Evolutionary conservation across 352 stramenopile species (phyloP).

Genomic region (Thalassiosira exigua): DNA sequence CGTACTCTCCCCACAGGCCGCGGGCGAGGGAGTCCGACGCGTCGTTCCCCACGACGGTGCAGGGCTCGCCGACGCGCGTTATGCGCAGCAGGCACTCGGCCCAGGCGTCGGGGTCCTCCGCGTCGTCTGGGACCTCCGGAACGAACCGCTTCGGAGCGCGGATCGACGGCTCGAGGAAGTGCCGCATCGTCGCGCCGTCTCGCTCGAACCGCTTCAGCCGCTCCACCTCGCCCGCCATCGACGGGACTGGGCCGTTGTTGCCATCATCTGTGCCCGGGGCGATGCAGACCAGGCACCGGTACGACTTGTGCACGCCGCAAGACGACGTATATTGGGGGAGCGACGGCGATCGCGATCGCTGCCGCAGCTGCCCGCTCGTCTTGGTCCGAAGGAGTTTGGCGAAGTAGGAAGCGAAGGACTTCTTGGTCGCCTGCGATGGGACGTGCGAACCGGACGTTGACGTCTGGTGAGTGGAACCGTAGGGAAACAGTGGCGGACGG

Average conservation of each 20-base stretch:
- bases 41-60: slow-evolving; percentile 50
- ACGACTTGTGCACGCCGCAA: slow-evolving; percentile 69
- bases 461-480: no score
- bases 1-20: slow-evolving; percentile 47
- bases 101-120: slow-evolving; percentile 57
- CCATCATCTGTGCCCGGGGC: neutral
- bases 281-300: slow-evolving; percentile 78
- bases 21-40: slow-evolving; percentile 35
- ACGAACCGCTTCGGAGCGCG: slow-evolving; percentile 69
- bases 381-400: slow-evolving; percentile 73
- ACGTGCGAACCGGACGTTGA: no score
- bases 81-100: slow-evolving; percentile 77
- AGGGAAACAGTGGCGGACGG: no score
- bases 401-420: slow-evolving; percentile 81
- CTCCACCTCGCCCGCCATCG: slow-evolving; percentile 52
- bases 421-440: slow-evolving; percentile 68
- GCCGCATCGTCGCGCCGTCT: slow-evolving; percentile 57
- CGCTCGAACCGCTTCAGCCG: slow-evolving; percentile 43
- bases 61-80: slow-evolving; percentile 53
- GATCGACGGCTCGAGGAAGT: slow-evolving; percentile 77
- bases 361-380: slow-evolving; percentile 48
- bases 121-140: slow-evolving; percentile 24
- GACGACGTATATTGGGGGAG: no score
- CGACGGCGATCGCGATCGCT: slow-evolving; percentile 2
- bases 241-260: slow-evolving; percentile 4